A percentile compares a stretch with the other conserved stretches of the same genome.
These are phyloP conservation scores for Termitomyces sp. DNA, from an alignment of 1,284 basidiomycete species.

Conservation along the genomic window DNA sequence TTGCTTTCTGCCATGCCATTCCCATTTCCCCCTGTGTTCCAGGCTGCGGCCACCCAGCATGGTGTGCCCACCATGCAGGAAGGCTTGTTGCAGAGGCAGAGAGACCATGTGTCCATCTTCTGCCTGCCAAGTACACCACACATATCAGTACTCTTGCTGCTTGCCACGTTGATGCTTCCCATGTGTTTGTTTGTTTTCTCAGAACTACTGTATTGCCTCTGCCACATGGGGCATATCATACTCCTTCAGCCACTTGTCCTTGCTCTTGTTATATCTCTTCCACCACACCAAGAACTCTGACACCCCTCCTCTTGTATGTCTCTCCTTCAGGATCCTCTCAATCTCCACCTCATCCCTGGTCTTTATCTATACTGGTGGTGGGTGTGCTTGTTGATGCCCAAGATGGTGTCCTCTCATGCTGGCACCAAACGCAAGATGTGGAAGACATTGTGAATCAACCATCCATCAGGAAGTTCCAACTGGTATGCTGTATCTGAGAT, in stretches of 20 bases:
- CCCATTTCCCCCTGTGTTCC: no score
- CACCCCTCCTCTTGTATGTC: not conserved
- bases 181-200: no score
- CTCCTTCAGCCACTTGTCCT: not conserved
- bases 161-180: no score
- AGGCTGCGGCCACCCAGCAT: no score
- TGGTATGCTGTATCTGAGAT: not conserved
- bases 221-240: not conserved
- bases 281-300: not conserved
- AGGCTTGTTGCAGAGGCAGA: no score
- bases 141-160: no score
- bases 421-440: not conserved
- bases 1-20: no score
- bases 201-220: not conserved
- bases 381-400: not conserved
- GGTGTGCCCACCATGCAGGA: no score
- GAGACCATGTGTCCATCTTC: no score
- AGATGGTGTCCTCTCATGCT: not conserved
- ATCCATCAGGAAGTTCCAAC: not conserved
- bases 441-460: not conserved
- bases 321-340: not conserved
- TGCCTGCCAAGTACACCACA: no score
- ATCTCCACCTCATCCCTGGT: not conserved
- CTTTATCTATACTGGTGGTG: not conserved
- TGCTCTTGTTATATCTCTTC: not conserved